Percentiles rank a stretch among this genome's conserved stretches.
Evolutionary conservation across 352 stramenopile genomes (phyloP).

Genomic region (Globisporangium acanthophoron): DNA sequence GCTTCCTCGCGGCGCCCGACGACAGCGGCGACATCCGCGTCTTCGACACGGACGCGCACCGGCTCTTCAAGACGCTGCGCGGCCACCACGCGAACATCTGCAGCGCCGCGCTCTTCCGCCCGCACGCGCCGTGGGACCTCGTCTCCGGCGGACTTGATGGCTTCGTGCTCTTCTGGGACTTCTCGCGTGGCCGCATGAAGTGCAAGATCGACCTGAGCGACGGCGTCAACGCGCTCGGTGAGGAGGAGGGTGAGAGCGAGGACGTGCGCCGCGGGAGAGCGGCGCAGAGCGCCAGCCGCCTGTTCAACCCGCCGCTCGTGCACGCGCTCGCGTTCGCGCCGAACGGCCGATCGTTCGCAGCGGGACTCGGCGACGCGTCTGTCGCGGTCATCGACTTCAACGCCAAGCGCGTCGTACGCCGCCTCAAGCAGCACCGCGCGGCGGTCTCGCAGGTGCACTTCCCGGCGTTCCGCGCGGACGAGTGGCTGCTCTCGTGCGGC

Average conservation of each 20-base stretch:
- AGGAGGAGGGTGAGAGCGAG: neutral
- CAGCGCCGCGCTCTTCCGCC: constrained; percentile 58
- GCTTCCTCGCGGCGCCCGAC: constrained; percentile 58
- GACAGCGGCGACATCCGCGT: constrained; percentile 67
- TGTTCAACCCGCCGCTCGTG: constrained; percentile 76
- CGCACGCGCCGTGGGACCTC: constrained; percentile 67
- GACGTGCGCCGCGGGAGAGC: no score
- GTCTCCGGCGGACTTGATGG: constrained; percentile 70
- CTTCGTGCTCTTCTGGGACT: constrained; percentile 71
- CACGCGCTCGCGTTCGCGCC: constrained; percentile 56
- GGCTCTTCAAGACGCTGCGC: constrained; percentile 58
- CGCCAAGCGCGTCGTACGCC: constrained; percentile 40
- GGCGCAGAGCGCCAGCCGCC: constrained; percentile 20
- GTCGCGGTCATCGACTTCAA: constrained; percentile 63
- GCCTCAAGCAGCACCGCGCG: constrained; percentile 45
- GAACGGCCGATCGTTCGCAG: constrained; percentile 58
- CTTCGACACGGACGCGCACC: constrained; percentile 50
- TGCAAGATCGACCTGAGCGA: constrained; percentile 66
- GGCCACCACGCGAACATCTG: constrained; percentile 70
- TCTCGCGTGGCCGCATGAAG: constrained; percentile 60
- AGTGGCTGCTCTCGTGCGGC: constrained; percentile 54
- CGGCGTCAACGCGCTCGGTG: constrained; percentile 29
- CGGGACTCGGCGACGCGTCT: constrained; percentile 57
- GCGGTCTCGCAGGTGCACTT: constrained; percentile 67
- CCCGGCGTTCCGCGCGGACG: constrained; percentile 32